These are phyloP conservation scores for Entomortierella beljakovae DNA, from an alignment of 192 early-diverging fungal genomes.

Conservation along the genomic window DNA sequence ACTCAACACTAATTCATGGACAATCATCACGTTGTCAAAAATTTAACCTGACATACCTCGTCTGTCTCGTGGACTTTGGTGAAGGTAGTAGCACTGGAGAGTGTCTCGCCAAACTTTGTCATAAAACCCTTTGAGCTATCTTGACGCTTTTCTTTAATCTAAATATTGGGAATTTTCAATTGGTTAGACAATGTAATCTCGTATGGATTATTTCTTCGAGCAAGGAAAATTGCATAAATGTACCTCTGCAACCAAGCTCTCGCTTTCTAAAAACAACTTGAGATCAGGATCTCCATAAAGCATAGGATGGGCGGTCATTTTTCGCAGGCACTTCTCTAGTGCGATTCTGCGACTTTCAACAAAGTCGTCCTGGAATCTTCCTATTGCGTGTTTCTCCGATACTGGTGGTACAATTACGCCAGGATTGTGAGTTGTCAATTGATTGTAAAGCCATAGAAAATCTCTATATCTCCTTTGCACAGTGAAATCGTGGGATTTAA, in stretches of 20 bases:
- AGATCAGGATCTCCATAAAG: conserved; percentile 87
- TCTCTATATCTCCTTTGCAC: conserved; percentile 93
- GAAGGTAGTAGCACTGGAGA: conserved; percentile 71
- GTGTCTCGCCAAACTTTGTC: conserved; percentile 77
- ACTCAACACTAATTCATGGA: not conserved
- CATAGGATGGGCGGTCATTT: conserved; percentile 83
- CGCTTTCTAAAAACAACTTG: conserved; percentile 88
- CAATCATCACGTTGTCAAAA: not conserved
- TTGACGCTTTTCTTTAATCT: conserved; percentile 66
- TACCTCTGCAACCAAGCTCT: conserved; percentile 82
- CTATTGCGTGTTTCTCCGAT: conserved; percentile 93
- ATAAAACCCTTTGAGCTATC: conserved; percentile 65
- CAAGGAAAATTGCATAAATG: not conserved
- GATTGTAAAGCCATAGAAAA: conserved; percentile 93
- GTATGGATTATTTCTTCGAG: not conserved
- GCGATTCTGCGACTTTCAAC: conserved; percentile 87
- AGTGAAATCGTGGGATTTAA: conserved; percentile 78
- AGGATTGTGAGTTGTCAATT: conserved; percentile 80
- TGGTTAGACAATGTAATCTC: not conserved
- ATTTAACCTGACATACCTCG: conserved; percentile 51
- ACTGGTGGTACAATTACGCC: conserved; percentile 94
- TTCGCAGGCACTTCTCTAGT: conserved; percentile 85
- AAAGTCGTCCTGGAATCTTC: conserved; percentile 96
- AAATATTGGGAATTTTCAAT: not conserved
- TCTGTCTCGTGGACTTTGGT: conserved; percentile 79